Percentiles rank a stretch among this genome's conserved stretches.
Evolutionary conservation across 208 protist species (phyloP).

Genomic region (Acanthamoeba sp.): DNA sequence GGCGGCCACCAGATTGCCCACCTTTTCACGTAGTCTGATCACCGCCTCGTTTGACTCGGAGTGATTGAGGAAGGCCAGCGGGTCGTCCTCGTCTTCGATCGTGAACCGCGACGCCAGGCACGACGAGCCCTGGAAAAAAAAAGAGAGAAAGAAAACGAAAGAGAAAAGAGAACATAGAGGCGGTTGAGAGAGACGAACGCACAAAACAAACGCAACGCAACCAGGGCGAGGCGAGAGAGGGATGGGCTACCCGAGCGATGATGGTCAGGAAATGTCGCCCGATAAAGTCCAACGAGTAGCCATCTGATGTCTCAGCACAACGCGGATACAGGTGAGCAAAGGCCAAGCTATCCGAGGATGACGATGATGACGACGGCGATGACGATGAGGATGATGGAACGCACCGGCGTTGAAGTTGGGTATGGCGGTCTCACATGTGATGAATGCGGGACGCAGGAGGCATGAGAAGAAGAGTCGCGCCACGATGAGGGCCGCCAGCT

Average conservation of each 20-base stretch:
- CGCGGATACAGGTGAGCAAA: neutral
- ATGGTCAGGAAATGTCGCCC: neutral
- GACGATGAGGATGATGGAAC: neutral
- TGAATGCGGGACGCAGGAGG: neutral
- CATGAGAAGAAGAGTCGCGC: slow-evolving; percentile 46
- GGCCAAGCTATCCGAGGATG: neutral
- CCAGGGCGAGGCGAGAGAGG: neutral
- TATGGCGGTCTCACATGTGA: neutral
- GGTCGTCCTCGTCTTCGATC: slow-evolving; percentile 22
- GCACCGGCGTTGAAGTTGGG: slow-evolving; percentile 49
- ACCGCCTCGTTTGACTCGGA: neutral
- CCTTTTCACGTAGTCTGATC: neutral
- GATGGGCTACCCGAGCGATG: neutral
- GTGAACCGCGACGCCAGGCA: neutral
- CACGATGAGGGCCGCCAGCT: neutral
- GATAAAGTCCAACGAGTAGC: slow-evolving; percentile 9
- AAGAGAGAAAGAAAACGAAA: neutral
- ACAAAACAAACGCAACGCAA: no score
- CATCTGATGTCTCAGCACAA: neutral
- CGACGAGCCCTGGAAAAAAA: neutral
- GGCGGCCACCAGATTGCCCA: neutral
- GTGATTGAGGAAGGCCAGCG: slow-evolving; percentile 40
- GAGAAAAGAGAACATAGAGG: neutral
- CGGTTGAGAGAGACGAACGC: no score
- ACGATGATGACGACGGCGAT: neutral